Conservation (phyloP, 768 basidiomycete genomes). For the Pholiota microspora region DNA sequence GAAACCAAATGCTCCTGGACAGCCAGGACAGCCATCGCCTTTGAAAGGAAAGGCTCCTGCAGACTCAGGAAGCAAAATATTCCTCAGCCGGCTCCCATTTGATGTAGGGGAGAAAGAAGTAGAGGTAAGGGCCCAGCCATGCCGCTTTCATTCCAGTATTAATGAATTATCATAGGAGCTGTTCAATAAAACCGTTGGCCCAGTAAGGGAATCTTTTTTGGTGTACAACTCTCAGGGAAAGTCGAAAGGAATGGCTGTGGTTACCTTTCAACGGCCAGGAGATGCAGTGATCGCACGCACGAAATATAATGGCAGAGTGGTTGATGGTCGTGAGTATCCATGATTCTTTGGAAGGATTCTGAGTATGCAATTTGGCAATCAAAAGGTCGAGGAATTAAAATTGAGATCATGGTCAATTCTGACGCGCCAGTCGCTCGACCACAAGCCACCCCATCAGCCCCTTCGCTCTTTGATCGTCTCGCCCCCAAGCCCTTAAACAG, state of each 20-base stretch:
- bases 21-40: slow-evolving; percentile 9
- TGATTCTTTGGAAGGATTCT: background rate
- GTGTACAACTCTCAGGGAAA: slow-evolving; percentile 74
- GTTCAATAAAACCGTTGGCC: slow-evolving; percentile 75
- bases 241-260: slow-evolving; percentile 81
- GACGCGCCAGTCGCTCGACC: slow-evolving; percentile 23
- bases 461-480: slow-evolving; percentile 30
- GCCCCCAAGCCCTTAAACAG: slow-evolving; percentile 12
- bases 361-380: background rate
- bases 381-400: slow-evolving; percentile 65
- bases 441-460: slow-evolving; percentile 12
- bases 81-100: slow-evolving; percentile 61
- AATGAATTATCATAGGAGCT: slow-evolving; percentile 48
- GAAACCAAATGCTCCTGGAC: slow-evolving; percentile 33
- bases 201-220: slow-evolving; percentile 66
- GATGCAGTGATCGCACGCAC: slow-evolving; percentile 62
- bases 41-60: slow-evolving; percentile 29
- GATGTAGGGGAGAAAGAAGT: slow-evolving; percentile 71
- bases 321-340: slow-evolving; percentile 59
- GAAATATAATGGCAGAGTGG: slow-evolving; percentile 76
- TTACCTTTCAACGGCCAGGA: slow-evolving; percentile 58
- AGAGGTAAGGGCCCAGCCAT: slow-evolving; percentile 42
- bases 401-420: slow-evolving; percentile 56
- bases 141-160: background rate
- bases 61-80: slow-evolving; percentile 61